Conservation (phyloP, 1,139 yeast species). For the Saccharomycopsis hybrid region DNA sequence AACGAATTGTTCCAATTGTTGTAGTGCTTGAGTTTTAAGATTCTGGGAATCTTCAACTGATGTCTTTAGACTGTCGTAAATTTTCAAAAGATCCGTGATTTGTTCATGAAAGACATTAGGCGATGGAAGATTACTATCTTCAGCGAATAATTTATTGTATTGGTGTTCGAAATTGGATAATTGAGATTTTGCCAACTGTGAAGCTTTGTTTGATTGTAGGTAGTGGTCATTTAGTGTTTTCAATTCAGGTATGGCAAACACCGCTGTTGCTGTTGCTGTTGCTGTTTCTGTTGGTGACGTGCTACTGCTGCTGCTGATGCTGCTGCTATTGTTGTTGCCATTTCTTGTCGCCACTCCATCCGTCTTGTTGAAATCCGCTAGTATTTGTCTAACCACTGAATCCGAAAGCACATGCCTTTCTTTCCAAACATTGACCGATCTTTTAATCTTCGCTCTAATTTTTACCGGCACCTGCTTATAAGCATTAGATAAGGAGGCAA, state of each 20-base stretch:
- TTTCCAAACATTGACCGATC: constrained; percentile 71
- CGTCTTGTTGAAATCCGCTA: constrained; percentile 29
- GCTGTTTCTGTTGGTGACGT: not conserved
- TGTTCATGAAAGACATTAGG: constrained; percentile 18
- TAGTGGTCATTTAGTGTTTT: constrained; percentile 4
- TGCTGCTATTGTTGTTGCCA: not conserved
- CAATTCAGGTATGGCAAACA: constrained; percentile 3
- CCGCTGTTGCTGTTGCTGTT: not conserved
- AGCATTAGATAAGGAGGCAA: constrained; percentile 32
- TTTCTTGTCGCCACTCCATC: not conserved
- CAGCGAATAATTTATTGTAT: constrained; percentile 18
- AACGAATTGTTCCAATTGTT: constrained; percentile 19
- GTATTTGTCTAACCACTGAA: constrained; percentile 38
- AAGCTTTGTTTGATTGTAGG: not conserved
- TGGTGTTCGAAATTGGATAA: constrained; percentile 31
- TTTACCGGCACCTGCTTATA: constrained; percentile 35
- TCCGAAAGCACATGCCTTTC: constrained; percentile 54
- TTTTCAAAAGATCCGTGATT: constrained; percentile 13
- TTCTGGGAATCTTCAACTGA: not conserved
- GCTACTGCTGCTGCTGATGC: not conserved
- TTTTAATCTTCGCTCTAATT: constrained; percentile 48
- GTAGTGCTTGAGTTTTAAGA: constrained; percentile 16
- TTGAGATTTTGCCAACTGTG: constrained; percentile 14
- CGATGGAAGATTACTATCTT: constrained; percentile 16
- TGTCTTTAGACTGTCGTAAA: constrained; percentile 5